Conservation (phyloP, 306 rosid genomes). For the Dryas octopetala region DNA sequence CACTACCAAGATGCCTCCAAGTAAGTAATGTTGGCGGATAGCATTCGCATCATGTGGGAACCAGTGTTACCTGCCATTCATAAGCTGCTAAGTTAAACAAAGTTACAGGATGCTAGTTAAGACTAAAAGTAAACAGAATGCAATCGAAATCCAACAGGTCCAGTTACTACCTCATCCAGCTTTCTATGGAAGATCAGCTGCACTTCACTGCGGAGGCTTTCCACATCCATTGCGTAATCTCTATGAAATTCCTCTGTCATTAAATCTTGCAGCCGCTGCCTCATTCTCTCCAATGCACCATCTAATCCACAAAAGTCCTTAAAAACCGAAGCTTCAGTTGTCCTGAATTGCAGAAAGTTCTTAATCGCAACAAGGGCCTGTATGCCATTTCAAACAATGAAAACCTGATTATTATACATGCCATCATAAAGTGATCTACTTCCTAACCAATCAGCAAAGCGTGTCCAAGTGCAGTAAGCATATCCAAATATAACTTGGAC, state of each 20-base stretch:
- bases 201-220: constrained; percentile 67
- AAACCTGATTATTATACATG: background rate
- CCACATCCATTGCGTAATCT: constrained; percentile 72
- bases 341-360: constrained; percentile 66
- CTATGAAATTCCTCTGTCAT: constrained; percentile 52
- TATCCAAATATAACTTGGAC: background rate
- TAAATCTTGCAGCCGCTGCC: constrained; percentile 48
- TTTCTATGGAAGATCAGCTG: constrained; percentile 51
- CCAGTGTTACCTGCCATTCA: constrained; percentile 4
- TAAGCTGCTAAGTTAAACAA: background rate
- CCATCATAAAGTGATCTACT: background rate
- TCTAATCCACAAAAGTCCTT: constrained; percentile 64
- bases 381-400: background rate
- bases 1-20: background rate
- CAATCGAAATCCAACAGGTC: background rate
- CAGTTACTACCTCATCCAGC: constrained; percentile 43
- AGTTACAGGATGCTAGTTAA: background rate
- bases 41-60: constrained; percentile 15
- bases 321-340: constrained; percentile 58
- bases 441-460: background rate
- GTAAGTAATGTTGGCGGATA: background rate
- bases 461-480: background rate
- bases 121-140: background rate
- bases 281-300: constrained; percentile 70
- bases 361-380: constrained; percentile 75